Evolutionary conservation across 371 early-diverging fungal species (phyloP).

Genomic region (Globomyces sp.): DNA sequence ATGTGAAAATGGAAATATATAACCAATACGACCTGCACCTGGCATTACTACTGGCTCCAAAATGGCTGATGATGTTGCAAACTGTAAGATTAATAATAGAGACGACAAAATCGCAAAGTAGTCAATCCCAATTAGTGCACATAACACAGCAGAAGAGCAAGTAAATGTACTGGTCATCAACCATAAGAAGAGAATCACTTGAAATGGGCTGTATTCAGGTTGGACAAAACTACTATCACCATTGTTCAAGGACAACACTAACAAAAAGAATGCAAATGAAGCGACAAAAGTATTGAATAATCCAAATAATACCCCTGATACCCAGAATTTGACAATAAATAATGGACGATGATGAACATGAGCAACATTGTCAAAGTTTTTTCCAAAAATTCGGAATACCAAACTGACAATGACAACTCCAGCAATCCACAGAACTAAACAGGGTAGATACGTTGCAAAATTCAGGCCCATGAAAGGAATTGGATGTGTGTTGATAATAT

Average conservation of each 20-base stretch:
- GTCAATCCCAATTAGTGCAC: neutral
- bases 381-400: neutral
- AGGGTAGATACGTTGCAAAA: constrained; percentile 19
- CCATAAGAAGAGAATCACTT: constrained; percentile 18
- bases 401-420: neutral
- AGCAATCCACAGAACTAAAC: neutral
- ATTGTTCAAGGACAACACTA: neutral
- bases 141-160: neutral
- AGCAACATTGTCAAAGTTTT: neutral
- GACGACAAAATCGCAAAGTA: constrained; percentile 14
- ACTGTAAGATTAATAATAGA: constrained; percentile 27
- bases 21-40: constrained; percentile 10
- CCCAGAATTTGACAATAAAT: neutral
- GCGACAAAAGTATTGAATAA: constrained; percentile 4
- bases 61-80: constrained; percentile 20
- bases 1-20: constrained; percentile 23
- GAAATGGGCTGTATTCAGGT: constrained; percentile 10
- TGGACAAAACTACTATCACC: neutral
- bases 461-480: constrained; percentile 23
- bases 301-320: constrained; percentile 16
- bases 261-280: neutral
- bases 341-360: neutral
- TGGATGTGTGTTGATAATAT: constrained; percentile 11
- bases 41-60: constrained; percentile 21
- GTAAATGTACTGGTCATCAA: constrained; percentile 20